Conservation (phyloP, 2,329 filamentous ascomycete species). For the Arthroderma uncinatum region DNA sequence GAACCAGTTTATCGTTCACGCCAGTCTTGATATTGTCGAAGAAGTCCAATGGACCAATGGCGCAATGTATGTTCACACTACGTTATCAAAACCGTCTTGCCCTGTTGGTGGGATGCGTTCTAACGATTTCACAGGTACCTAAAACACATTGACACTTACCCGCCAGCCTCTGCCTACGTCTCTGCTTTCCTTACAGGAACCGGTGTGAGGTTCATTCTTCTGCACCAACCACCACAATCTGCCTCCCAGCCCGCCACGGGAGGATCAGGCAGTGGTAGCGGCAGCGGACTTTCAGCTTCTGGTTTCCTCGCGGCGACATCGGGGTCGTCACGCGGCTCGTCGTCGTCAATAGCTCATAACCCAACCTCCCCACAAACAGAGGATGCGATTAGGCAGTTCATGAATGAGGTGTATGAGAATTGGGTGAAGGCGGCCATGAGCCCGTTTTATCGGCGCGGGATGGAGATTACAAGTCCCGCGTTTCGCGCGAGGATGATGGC, state of each 20-base stretch:
- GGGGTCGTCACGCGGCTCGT: conserved; percentile 38
- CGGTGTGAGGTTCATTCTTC: conserved; percentile 86
- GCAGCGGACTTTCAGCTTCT: conserved; percentile 12
- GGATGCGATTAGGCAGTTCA: conserved; percentile 90
- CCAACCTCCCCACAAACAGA: conserved; percentile 83
- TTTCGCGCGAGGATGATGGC: conserved; percentile 73
- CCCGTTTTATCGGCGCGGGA: conserved; percentile 81
- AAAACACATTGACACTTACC: conserved; percentile 93
- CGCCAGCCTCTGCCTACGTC: conserved; percentile 70
- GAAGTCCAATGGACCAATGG: conserved; percentile 88
- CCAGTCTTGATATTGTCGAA: conserved; percentile 85
- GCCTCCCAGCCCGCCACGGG: conserved; percentile 23
- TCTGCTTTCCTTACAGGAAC: conserved; percentile 88
- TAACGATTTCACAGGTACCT: conserved; percentile 56
- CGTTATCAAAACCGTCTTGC: conserved; percentile 2
- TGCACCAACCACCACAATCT: conserved; percentile 62
- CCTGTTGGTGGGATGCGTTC: not conserved
- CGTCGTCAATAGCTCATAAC: conserved; percentile 67
- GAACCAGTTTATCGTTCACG: conserved; percentile 96
- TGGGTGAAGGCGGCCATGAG: conserved; percentile 98
- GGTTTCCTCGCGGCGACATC: conserved; percentile 12
- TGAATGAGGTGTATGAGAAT: conserved; percentile 87
- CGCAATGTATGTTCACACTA: conserved; percentile 52
- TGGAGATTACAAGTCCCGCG: conserved; percentile 73
- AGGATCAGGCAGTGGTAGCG: not conserved